Percentiles rank a stretch among this genome's conserved stretches.
phyloP scores from a whole-genome alignment of 257 asterid genomes.

The Voacanga thouarsii region DNA sequence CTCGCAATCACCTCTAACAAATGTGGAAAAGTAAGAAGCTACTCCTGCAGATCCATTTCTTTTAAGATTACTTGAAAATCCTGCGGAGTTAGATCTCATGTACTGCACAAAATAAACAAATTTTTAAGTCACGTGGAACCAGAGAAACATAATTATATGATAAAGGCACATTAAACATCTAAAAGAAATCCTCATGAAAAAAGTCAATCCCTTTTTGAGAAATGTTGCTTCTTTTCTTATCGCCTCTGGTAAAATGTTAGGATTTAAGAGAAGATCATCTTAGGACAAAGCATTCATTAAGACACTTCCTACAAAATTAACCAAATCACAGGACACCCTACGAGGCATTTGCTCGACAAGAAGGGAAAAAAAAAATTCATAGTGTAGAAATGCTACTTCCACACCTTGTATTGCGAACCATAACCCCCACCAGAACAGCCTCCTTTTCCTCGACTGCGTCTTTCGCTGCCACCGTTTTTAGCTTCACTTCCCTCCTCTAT shows the following conservation, averaged over 20 bases:
- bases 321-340: neutral
- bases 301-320: neutral
- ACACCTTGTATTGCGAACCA: constrained; percentile 21
- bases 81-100: constrained; percentile 14
- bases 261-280: neutral
- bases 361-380: neutral
- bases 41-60: constrained; percentile 14
- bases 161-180: neutral
- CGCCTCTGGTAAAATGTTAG: neutral
- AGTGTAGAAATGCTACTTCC: neutral
- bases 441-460: constrained; percentile 6
- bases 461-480: constrained; percentile 5
- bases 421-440: constrained; percentile 5
- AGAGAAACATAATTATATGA: neutral
- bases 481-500: constrained; percentile 6
- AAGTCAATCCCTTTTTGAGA: neutral
- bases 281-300: neutral
- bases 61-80: constrained; percentile 20
- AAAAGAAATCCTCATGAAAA: neutral
- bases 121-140: neutral
- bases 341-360: neutral
- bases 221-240: neutral
- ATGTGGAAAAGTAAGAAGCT: constrained; percentile 16
- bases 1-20: constrained; percentile 23
- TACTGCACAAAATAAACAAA: constrained; percentile 24